These are phyloP conservation scores for Fusarium torreyae DNA, from an alignment of 2,329 filamentous ascomycete genomes.

Conservation along the genomic window DNA sequence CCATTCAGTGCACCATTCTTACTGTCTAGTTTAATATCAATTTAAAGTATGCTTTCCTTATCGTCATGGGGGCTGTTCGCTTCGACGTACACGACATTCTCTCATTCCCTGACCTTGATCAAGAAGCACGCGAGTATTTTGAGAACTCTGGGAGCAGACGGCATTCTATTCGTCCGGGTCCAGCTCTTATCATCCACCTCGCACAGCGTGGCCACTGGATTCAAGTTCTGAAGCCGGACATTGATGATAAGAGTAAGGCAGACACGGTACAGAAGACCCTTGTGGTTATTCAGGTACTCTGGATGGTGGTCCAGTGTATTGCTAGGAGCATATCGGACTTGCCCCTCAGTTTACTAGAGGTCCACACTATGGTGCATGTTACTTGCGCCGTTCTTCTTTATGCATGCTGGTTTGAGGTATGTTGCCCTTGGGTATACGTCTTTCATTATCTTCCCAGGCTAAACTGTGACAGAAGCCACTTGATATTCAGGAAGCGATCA, in stretches of 20 bases:
- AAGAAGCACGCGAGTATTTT: not conserved
- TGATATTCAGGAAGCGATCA: not conserved
- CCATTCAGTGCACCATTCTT: fast-evolving
- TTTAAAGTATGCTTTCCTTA: conserved; percentile 5
- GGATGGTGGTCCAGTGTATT: conserved; percentile 4
- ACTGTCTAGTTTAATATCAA: not conserved
- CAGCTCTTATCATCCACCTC: not conserved
- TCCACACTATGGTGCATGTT: conserved; percentile 2
- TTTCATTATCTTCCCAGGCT: no score
- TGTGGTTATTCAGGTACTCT: not conserved
- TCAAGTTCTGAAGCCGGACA: not conserved
- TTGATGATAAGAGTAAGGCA: conserved; percentile 13
- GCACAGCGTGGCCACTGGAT: not conserved
- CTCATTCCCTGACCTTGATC: not conserved
- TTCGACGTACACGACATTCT: not conserved
- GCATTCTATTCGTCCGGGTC: not conserved
- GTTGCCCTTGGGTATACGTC: fast-evolving
- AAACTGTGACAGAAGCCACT: conserved; percentile 2
- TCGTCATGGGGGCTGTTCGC: conserved; percentile 8
- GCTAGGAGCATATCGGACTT: not conserved
- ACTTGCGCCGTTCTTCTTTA: not conserved
- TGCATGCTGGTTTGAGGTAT: not conserved
- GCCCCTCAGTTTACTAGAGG: not conserved
- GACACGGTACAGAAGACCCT: not conserved
- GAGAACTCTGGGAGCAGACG: fast-evolving